These are phyloP conservation scores for Scytalidium lignicola DNA, from an alignment of 2,329 filamentous ascomycete genomes.

Conservation along the genomic window DNA sequence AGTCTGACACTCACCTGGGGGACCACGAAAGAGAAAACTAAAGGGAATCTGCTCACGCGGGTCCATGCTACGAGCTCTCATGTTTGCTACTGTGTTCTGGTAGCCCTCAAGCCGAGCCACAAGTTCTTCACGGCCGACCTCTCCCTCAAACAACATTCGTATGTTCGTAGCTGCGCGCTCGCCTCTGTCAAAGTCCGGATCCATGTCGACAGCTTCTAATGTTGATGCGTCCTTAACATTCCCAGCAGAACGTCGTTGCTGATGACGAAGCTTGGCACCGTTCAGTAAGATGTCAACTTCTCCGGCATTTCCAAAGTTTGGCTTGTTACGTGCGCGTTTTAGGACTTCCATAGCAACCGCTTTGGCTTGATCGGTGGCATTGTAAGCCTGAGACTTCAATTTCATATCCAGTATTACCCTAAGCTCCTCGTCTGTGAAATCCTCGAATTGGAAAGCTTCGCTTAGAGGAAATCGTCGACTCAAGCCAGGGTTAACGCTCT, in stretches of 20 bases:
- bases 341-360: conserved; percentile 56
- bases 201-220: conserved; percentile 10
- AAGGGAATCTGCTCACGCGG: conserved; percentile 48
- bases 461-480: conserved; percentile 59
- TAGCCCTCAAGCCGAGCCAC: conserved; percentile 44
- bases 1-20: conserved; percentile 55
- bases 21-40: conserved; percentile 54
- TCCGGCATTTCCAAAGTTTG: conserved; percentile 67
- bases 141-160: conserved; percentile 41
- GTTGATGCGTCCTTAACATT: too few relatives aligned
- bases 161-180: conserved; percentile 36
- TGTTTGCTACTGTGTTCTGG: conserved; percentile 37
- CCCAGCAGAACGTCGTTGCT: conserved; percentile 14
- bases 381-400: conserved; percentile 49
- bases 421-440: conserved; percentile 58
- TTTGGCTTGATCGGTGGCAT: conserved; percentile 45
- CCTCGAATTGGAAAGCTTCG: conserved; percentile 62
- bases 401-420: conserved; percentile 57
- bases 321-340: conserved; percentile 52
- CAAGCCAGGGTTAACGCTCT: conserved; percentile 68
- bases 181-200: conserved; percentile 45
- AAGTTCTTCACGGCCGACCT: conserved; percentile 46
- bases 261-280: conserved; percentile 38
- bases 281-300: conserved; percentile 67
- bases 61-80: conserved; percentile 40